These are phyloP conservation scores for Begonia loranthoides DNA, from an alignment of 306 rosid species.

Conservation along the genomic window DNA sequence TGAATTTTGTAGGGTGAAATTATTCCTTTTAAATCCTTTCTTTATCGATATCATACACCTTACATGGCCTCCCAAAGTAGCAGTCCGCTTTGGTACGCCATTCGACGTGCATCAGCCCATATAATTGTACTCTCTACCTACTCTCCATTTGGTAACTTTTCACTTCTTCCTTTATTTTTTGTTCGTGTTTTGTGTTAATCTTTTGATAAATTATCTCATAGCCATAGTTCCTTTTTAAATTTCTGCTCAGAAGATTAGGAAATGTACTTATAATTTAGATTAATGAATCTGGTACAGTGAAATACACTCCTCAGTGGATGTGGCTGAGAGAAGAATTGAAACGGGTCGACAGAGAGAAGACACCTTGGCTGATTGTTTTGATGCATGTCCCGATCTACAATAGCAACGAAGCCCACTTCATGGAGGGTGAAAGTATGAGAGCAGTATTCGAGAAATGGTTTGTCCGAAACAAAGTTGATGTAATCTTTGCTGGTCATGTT, in stretches of 20 bases:
- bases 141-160: conserved; percentile 69
- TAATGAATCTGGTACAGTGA: conserved; percentile 30
- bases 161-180: conserved; percentile 11
- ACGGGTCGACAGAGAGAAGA: conserved; percentile 71
- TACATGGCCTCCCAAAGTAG: conserved; percentile 65
- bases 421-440: conserved; percentile 98
- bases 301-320: conserved; percentile 71
- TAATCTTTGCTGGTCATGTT: conserved; percentile 92
- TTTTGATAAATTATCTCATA: too few relatives aligned
- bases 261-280: too few relatives aligned
- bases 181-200: background rate
- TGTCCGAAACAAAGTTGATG: conserved; percentile 61
- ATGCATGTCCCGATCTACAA: conserved; percentile 83
- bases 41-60: conserved; percentile 67
- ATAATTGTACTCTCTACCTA: conserved; percentile 81
- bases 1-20: conserved; percentile 53
- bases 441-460: conserved; percentile 77
- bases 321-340: conserved; percentile 65
- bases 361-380: conserved; percentile 96
- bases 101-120: conserved; percentile 94
- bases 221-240: background rate
- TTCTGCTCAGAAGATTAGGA: background rate
- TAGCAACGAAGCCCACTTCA: conserved; percentile 68
- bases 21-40: conserved; percentile 66
- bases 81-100: conserved; percentile 91